A percentile compares a stretch with the other conserved stretches of the same genome.
Conservation (phyloP, 768 basidiomycete genomes). For the Russula sp. region DNA sequence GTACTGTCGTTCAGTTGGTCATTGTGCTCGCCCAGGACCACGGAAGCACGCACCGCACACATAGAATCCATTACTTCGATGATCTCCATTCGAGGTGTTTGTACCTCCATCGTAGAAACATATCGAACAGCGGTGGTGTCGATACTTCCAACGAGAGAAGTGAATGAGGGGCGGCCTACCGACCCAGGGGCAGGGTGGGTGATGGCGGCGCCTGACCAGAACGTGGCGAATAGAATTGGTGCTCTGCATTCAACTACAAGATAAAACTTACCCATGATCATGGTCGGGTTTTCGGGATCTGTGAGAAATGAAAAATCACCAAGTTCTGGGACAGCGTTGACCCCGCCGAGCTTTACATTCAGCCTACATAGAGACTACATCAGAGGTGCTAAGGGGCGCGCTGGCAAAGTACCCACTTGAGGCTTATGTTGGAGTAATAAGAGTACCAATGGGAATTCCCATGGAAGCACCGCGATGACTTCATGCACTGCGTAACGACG, state of each 20-base stretch:
- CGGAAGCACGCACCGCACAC: conserved; percentile 42
- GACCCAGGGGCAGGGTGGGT: conserved; percentile 82
- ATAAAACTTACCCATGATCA: conserved; percentile 58
- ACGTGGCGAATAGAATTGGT: no score
- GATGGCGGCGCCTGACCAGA: conserved; percentile 61
- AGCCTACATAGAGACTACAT: conserved; percentile 40
- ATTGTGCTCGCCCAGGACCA: background rate
- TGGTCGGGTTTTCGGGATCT: conserved; percentile 67
- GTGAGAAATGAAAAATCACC: conserved; percentile 56
- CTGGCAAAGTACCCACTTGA: conserved; percentile 49
- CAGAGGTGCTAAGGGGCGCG: background rate
- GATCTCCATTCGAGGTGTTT: conserved; percentile 65
- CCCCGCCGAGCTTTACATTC: conserved; percentile 80
- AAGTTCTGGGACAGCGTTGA: conserved; percentile 71
- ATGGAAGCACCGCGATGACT: conserved; percentile 55
- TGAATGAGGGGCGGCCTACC: conserved; percentile 71
- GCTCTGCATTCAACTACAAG: background rate
- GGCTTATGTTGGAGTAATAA: conserved; percentile 73
- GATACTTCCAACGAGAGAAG: conserved; percentile 73
- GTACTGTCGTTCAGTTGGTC: conserved; percentile 34
- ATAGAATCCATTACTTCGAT: conserved; percentile 65
- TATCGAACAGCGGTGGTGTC: conserved; percentile 75
- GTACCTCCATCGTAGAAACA: conserved; percentile 52
- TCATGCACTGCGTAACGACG: conserved; percentile 75
- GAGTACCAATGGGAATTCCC: conserved; percentile 49